phyloP scores from a whole-genome alignment of 1,139 yeast species.

The Schizosaccharomyces versatilis region DNA sequence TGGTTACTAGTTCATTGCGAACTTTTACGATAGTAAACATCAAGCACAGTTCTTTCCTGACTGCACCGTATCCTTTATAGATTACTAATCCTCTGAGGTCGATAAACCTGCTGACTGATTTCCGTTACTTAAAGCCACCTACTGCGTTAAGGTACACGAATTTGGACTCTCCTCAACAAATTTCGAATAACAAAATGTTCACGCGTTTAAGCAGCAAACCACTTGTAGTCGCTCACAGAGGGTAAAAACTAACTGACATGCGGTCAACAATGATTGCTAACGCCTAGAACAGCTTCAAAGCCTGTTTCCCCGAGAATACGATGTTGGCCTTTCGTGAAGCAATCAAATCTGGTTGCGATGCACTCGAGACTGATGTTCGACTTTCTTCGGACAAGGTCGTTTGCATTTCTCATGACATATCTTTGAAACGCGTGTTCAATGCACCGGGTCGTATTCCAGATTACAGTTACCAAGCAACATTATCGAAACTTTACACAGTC shows the following conservation, averaged over 20 bases:
- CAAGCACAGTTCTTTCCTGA: too few species aligned
- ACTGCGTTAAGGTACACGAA: too few species aligned
- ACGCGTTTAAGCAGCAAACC: too few species aligned
- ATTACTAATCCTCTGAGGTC: too few species aligned
- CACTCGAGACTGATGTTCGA: conserved; percentile 72
- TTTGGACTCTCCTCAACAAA: too few species aligned
- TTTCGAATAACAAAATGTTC: too few species aligned
- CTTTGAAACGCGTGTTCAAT: conserved; percentile 40
- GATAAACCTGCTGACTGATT: too few species aligned
- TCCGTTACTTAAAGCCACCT: too few species aligned
- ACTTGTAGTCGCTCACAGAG: too few species aligned
- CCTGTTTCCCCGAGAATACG: conserved; percentile 59
- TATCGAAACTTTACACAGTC: conserved; percentile 34
- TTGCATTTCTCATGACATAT: conserved; percentile 54
- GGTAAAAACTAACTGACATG: neutral
- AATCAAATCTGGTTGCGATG: conserved; percentile 41
- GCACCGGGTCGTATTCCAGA: conserved; percentile 14
- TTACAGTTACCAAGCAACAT: conserved; percentile 10
- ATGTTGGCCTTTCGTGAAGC: conserved; percentile 52
- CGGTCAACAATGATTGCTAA: neutral
- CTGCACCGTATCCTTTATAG: too few species aligned
- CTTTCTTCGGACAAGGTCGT: conserved; percentile 48
- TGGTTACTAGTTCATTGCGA: too few species aligned
- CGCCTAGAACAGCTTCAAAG: conserved; percentile 25
- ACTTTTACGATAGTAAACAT: too few species aligned